These are phyloP conservation scores for Penicillium sp. DNA, from an alignment of 2,329 filamentous ascomycete species.

Conservation along the genomic window DNA sequence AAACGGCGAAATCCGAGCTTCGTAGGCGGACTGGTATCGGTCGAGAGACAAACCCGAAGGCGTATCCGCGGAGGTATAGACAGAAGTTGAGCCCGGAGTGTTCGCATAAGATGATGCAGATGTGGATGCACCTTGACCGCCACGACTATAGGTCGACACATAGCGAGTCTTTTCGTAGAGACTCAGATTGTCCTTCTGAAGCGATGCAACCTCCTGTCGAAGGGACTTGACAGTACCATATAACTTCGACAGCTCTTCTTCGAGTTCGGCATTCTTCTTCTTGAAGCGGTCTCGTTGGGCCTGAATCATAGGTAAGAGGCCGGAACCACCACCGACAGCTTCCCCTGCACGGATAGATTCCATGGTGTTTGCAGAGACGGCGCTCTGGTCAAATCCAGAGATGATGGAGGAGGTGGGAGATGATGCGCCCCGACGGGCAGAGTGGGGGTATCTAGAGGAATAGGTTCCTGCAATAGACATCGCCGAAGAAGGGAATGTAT, in stretches of 20 bases:
- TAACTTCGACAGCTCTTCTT: conserved; percentile 81
- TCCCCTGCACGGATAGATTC: conserved; percentile 64
- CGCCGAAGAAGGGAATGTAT: conserved; percentile 77
- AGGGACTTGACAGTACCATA: conserved; percentile 81
- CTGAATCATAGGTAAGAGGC: conserved; percentile 96
- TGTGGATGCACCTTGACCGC: conserved; percentile 60
- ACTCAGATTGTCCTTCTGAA: conserved; percentile 94
- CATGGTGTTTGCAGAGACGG: conserved; percentile 50
- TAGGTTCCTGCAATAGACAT: conserved; percentile 94
- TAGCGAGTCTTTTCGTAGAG: conserved; percentile 98
- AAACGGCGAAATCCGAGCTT: conserved; percentile 93
- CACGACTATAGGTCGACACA: conserved; percentile 85
- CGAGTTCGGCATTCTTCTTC: conserved; percentile 87
- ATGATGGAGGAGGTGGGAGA: conserved; percentile 98
- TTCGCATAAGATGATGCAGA: conserved; percentile 61
- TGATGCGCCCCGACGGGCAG: conserved; percentile 66
- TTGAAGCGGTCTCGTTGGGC: conserved; percentile 98
- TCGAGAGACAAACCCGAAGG: conserved; percentile 69
- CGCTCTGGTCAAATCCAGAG: conserved; percentile 82
- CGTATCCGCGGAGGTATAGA: conserved; percentile 60
- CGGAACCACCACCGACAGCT: conserved; percentile 71
- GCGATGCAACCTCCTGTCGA: conserved; percentile 81
- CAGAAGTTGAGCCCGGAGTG: conserved; percentile 73
- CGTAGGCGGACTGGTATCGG: conserved; percentile 87
- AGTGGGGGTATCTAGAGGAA: conserved; percentile 72